A percentile compares a stretch with the other conserved stretches of the same genome.
These are phyloP conservation scores for Toxoplasma gondii DNA, from an alignment of 169 alveolate genomes.

Conservation along the genomic window DNA sequence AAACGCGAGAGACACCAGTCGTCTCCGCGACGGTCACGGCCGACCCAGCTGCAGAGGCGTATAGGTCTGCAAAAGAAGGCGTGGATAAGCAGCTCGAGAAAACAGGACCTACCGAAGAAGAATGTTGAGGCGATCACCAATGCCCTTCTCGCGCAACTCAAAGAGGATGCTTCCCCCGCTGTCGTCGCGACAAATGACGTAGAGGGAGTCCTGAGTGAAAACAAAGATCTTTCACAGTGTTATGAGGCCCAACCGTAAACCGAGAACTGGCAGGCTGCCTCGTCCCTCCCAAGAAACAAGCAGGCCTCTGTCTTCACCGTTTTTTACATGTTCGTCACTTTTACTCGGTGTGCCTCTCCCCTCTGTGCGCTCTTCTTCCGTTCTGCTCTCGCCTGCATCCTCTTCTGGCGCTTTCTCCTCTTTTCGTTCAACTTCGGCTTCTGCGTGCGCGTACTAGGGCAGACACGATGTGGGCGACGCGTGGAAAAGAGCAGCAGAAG, in stretches of 20 bases:
- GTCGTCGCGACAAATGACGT: constrained; percentile 54
- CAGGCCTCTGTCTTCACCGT: no score
- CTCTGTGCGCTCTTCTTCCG: no score
- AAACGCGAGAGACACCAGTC: not conserved
- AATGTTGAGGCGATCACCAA: constrained; percentile 63
- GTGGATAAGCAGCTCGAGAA: not conserved
- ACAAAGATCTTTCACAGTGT: not conserved
- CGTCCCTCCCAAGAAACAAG: no score
- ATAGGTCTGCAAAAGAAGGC: not conserved
- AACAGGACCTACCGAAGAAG: constrained; percentile 39
- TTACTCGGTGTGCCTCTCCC: no score
- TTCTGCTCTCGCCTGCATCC: no score
- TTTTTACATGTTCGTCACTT: no score
- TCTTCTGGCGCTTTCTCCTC: not conserved
- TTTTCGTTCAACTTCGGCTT: not conserved
- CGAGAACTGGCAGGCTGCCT: no score
- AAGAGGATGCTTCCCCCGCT: constrained; percentile 36
- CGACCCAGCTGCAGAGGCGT: not conserved
- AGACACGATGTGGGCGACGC: constrained; percentile 58
- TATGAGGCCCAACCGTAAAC: no score
- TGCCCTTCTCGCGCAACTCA: constrained; percentile 57
- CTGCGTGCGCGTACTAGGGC: constrained; percentile 50
- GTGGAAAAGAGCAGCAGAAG: constrained; percentile 42
- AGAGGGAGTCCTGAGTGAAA: constrained; percentile 57
- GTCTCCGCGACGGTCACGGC: not conserved